These are phyloP conservation scores for Mucor ambiguus DNA, from an alignment of 371 early-diverging fungal species.

Conservation along the genomic window DNA sequence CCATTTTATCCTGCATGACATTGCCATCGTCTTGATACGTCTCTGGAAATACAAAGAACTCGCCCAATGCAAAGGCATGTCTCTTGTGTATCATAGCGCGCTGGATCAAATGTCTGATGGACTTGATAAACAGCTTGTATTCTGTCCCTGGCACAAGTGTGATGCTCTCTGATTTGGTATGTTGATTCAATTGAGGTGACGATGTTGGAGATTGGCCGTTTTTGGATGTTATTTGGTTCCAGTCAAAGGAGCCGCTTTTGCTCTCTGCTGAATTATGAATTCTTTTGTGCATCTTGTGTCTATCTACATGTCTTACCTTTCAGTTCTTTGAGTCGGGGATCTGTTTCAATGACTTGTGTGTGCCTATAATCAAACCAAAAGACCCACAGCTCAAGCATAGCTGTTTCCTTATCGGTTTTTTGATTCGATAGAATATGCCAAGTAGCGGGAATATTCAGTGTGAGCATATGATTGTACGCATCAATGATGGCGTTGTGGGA, in stretches of 20 bases:
- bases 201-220: constrained; percentile 6
- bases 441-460: constrained; percentile 32
- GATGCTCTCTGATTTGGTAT: not conserved
- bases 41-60: constrained; percentile 35
- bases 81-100: constrained; percentile 26
- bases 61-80: constrained; percentile 33
- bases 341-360: constrained; percentile 30
- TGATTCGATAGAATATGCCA: constrained; percentile 28
- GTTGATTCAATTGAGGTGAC: not conserved
- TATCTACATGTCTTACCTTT: constrained; percentile 24
- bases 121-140: constrained; percentile 39
- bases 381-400: constrained; percentile 36
- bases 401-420: constrained; percentile 10
- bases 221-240: constrained; percentile 27
- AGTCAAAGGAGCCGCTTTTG: constrained; percentile 38
- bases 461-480: constrained; percentile 25
- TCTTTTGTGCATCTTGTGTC: not conserved
- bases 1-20: constrained; percentile 2
- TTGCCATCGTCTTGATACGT: not conserved
- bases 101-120: constrained; percentile 32
- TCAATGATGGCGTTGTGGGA: constrained; percentile 21
- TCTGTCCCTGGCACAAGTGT: constrained; percentile 30
- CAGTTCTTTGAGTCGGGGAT: constrained; percentile 21
- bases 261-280: constrained; percentile 19
- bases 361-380: constrained; percentile 51